Conservation (phyloP, 768 basidiomycete species). For the Tulasnella calospora region DNA sequence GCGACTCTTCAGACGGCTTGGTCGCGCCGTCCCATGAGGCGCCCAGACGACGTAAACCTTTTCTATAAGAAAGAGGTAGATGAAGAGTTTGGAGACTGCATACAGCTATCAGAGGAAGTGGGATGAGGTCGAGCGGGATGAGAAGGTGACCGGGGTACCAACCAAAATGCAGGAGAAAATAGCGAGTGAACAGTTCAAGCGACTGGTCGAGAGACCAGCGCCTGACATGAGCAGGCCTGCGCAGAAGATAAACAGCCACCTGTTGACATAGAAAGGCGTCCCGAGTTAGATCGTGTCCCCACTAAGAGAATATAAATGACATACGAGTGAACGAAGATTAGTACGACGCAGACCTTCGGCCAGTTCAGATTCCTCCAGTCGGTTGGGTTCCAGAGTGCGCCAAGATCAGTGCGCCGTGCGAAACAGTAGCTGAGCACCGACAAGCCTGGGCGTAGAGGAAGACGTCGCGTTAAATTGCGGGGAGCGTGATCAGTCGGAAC, state of each 20-base stretch:
- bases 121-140: not conserved
- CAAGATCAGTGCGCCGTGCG: conserved; percentile 14
- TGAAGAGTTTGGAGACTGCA: conserved; percentile 26
- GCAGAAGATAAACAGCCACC: conserved; percentile 22
- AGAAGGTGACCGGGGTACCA: not conserved
- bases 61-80: conserved; percentile 28
- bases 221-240: conserved; percentile 24
- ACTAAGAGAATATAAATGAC: not conserved
- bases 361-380: conserved; percentile 9
- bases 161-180: conserved; percentile 28
- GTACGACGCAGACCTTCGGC: conserved; percentile 16
- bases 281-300: not conserved
- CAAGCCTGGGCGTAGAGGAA: not conserved
- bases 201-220: conserved; percentile 24
- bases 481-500: not conserved
- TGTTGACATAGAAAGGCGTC: not conserved
- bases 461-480: not conserved
- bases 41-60: conserved; percentile 25
- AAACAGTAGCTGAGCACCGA: conserved; percentile 23
- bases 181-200: conserved; percentile 16
- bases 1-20: conserved; percentile 15
- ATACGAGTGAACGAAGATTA: conserved; percentile 24
- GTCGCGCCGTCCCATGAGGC: not conserved
- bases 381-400: not conserved
- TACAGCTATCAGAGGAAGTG: not conserved